Base-by-base conservation (phyloP, 1,284 basidiomycete species). In the Cutaneotrichosporon dermatis region DNA sequence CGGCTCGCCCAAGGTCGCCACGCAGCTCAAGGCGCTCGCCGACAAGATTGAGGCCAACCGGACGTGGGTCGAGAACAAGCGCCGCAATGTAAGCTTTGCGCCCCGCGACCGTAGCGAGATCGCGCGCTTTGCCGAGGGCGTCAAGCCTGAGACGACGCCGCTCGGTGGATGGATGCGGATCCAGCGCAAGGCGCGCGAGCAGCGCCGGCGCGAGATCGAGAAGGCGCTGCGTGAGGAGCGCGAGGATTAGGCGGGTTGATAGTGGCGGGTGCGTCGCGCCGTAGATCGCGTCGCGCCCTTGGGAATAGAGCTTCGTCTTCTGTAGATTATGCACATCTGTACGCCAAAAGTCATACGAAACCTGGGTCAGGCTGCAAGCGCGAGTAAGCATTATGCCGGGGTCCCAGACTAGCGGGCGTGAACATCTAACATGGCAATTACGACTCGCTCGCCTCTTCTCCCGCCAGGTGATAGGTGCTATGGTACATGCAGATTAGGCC, bases 1-100 rank as follows among this genome's bases (percentile, higher is more conserved):
- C 36, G 77, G 75, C 6, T 80, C 79, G 41, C 84, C 82, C 64
- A 82, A 74, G 72, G 76, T 57, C 62, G 76, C 46, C 55, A 77
- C 79, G 34, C 55, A 62, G 58, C 81, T 91, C 48, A 94, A 92
- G 78, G 81, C 81, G 1, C 79, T 96, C 4, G 80, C 92, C 46
- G 93, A 95, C 69, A 86, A 90, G 44, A 78, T 94, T 39, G 92
- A 96, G 64, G 88, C 90, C 66, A 89, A 87, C 64, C 82, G 83
- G n/a, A 82, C 80, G 60, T 94, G 87, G 88, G 82, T 90, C 40
- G 86, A 90, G 72, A 79, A 83, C 70, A 82, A 81, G 71, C 81
- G 93, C 59, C 84, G 84, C 56, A 81, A 79, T 25, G 85, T 94
- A 4, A 76, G 79, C 16, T 92, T 96, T 70, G 83, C 84, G 7